Conservation (phyloP, 2,329 filamentous ascomycete genomes). For the Raffaelea arxii region DNA sequence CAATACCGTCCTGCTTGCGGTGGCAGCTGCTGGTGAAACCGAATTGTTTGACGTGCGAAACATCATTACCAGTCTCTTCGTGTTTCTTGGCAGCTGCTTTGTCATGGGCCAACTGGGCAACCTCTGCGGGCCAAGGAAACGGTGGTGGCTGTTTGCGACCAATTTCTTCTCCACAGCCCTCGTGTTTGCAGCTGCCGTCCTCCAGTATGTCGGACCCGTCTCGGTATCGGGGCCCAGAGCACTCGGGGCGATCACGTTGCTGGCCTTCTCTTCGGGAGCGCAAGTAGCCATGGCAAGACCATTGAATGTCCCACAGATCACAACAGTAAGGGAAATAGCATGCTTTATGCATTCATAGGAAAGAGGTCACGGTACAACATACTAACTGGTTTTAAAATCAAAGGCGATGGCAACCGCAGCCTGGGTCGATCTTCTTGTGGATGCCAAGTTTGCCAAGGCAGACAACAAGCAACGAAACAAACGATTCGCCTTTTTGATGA, state of each 20-base stretch:
- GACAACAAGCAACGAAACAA: background rate
- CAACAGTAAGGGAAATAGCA: background rate
- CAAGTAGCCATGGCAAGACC: background rate
- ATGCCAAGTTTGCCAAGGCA: background rate
- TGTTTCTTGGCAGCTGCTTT: background rate
- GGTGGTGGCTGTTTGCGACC: background rate
- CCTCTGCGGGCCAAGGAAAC: background rate
- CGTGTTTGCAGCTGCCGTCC: background rate
- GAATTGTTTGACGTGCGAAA: background rate
- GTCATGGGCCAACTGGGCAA: background rate
- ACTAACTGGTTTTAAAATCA: too few relatives aligned
- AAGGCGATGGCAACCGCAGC: background rate
- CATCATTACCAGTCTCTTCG: background rate
- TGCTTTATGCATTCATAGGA: too few relatives aligned
- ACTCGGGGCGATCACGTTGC: background rate
- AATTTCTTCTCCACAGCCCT: background rate
- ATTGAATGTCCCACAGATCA: background rate
- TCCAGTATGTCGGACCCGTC: background rate
- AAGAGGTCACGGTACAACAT: too few relatives aligned
- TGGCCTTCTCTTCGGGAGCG: background rate
- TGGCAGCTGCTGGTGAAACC: background rate
- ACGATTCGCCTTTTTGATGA: background rate
- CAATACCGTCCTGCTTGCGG: background rate
- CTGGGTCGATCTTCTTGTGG: background rate
- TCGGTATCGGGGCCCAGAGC: background rate